Base-by-base conservation (phyloP, 2,329 filamentous ascomycete genomes). In the Huntiella abstrusa region DNA sequence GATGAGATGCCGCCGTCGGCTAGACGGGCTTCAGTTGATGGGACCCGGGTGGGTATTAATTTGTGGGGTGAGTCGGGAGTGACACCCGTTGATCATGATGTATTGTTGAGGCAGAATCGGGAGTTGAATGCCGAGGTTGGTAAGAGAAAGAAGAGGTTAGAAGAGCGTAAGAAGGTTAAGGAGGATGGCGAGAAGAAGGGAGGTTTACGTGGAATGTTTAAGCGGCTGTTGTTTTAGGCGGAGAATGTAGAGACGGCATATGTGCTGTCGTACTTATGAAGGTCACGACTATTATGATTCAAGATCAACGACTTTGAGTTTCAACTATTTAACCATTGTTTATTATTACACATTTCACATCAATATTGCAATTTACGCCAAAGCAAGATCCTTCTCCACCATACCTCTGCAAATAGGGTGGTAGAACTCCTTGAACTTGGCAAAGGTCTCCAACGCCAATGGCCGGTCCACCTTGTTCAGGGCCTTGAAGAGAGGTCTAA, bases 341-440 rank as follows among this genome's bases (percentile, higher is more conserved):
- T 5, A 33, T 46, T 19, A 13, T 28, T n/a, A 15, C 28, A 17
- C 15, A 40, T 19, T 32, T 13, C 19, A 17, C 45, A 10, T 40
- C 10, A 34, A 10, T 39, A 41, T 3, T 22, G 8, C 19, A n/a
- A 13, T 36, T 33, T 40, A 49, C 7, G 44, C 44, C 44, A 49
- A 33, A 13, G 44, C 45, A 19, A 92, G 62, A 60, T 92, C 83
- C 69, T 93, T 95, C 64, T 85, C 82, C 2, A 92, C 77, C 76
- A 93, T 82, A 5, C 69, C 74, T 51, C 75, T 74, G 60, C 87
- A 95, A 55, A 96, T 95, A 2, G 91, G 91, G 58, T 96, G 88
- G 59, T 96, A 98, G 58, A 96, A 96, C 52, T 86, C 79, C 62
- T 73, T 82, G 60, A 94, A 80, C 70, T 80, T 81, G 63, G 82